Percentiles rank a stretch among this genome's conserved stretches.
phyloP scores from a whole-genome alignment of 352 stramenopile species.

The Pseudoperonospora humuli region DNA sequence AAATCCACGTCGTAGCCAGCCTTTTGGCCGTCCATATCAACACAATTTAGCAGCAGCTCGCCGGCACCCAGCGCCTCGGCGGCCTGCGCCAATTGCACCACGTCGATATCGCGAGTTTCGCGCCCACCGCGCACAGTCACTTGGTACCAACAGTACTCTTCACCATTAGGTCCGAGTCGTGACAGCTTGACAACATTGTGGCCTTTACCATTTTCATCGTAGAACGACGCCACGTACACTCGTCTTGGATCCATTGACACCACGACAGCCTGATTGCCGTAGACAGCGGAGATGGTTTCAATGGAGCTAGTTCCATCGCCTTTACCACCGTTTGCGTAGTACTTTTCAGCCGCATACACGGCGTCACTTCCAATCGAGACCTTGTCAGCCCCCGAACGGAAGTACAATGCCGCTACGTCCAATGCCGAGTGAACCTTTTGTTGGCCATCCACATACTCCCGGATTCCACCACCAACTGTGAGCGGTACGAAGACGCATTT shows the following conservation, averaged over 20 bases:
- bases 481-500: slow-evolving; percentile 96
- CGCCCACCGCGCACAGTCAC: slow-evolving; percentile 95
- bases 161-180: slow-evolving; percentile 86
- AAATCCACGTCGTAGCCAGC: slow-evolving; percentile 80
- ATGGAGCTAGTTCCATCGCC: slow-evolving; percentile 86
- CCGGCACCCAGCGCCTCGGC: slow-evolving; percentile 92
- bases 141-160: slow-evolving; percentile 96
- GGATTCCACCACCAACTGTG: slow-evolving; percentile 96
- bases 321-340: slow-evolving; percentile 64
- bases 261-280: slow-evolving; percentile 96
- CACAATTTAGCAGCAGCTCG: slow-evolving; percentile 98
- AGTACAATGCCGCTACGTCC: slow-evolving; percentile 94
- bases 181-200: slow-evolving; percentile 63
- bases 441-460: slow-evolving; percentile 90
- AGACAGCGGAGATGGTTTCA: slow-evolving; percentile 93
- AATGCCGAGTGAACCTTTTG: slow-evolving; percentile 86
- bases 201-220: slow-evolving; percentile 53
- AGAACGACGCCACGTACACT: slow-evolving; percentile 76
- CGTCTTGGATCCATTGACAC: slow-evolving; percentile 94
- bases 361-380: slow-evolving; percentile 96
- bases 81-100: slow-evolving; percentile 77
- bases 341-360: slow-evolving; percentile 90
- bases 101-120: slow-evolving; percentile 86
- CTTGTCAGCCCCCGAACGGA: slow-evolving; percentile 97
- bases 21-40: slow-evolving; percentile 98